Evolutionary conservation across 1,284 basidiomycete genomes (phyloP), one percentile per base, ranked within the genome.

Genomic region (Sparassis latifolia): DNA sequence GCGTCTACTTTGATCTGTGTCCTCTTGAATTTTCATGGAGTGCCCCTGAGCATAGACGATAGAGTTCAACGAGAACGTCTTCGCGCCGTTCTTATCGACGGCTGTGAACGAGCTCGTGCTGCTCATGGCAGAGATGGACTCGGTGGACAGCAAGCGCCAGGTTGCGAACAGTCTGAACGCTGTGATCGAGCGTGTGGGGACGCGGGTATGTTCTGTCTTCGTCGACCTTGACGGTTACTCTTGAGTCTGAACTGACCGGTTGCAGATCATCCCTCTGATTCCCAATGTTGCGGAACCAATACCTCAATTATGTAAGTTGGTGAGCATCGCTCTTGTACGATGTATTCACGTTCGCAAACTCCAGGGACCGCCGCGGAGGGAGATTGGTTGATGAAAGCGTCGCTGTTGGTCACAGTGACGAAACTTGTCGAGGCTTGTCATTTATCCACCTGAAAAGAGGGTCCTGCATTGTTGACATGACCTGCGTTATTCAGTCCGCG

Each of bases 361-460:
- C 12, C n/a, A 87, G 87, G 87, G 88, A 72, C 71, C 28, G 68
- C 73, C 47, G 80, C 83, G 4, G 84, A 80, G 29, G 81, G 84
- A 9, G 86, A 93, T 55, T 89, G 81, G 77, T 66, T 91, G 27
- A 88, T 92, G 72, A 94, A 92, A 64, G 76, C 75, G 2, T 82
- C 82, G 2, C 69, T 95, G 3, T 73, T 95, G 3, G 78, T 76
- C 4, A 82, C 88, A 4, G 78, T 92, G 42, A 84, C 82, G 27
- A 86, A 83, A 57, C 69, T 95, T 10, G 74, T 93, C 3, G 73
- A 78, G 56, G 90, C 90, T 59, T 49, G 75, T 62, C 41, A 20
- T 29, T 29, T 43, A 5, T 20, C 44, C 29, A 20, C 3, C 33
- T 2, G 28, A 27, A 3, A 30, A 9, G 28, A 10, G 5, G 41